A percentile compares a stretch with the other conserved stretches of the same genome.
phyloP scores from a whole-genome alignment of 1,284 basidiomycete species.

The Termitomyces sp. region DNA sequence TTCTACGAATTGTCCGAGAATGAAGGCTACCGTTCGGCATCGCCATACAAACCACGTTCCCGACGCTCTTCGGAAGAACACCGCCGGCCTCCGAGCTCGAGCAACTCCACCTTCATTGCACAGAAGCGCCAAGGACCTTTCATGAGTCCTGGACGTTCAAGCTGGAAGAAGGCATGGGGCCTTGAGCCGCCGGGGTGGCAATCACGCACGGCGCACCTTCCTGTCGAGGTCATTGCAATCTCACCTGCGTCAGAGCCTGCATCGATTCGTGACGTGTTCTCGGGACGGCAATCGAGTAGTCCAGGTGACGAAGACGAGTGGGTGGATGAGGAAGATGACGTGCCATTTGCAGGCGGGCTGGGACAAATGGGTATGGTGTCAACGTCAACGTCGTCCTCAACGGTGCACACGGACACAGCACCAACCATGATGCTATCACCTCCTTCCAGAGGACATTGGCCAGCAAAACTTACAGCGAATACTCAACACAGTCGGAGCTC shows the following conservation, averaged over 20 bases:
- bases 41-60: constrained; percentile 43
- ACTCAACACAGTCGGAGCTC: constrained; percentile 1
- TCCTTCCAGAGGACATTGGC: constrained; percentile 32
- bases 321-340: constrained; percentile 80
- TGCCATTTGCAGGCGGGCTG: constrained; percentile 71
- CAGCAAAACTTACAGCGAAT: constrained; percentile 12
- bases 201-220: constrained; percentile 59
- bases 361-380: constrained; percentile 54
- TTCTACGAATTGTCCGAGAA: constrained; percentile 70
- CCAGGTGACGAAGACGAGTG: constrained; percentile 76
- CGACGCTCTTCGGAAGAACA: constrained; percentile 44
- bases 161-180: constrained; percentile 86
- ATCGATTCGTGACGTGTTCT: constrained; percentile 70
- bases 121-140: constrained; percentile 71
- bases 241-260: constrained; percentile 51
- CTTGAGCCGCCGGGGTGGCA: constrained; percentile 81
- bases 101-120: constrained; percentile 59
- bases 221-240: constrained; percentile 67
- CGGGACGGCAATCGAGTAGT: constrained; percentile 53
- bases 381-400: neutral
- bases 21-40: constrained; percentile 48
- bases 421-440: constrained; percentile 33
- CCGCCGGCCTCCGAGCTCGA: constrained; percentile 29
- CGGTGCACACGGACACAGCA: constrained; percentile 13
- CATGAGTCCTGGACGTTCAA: constrained; percentile 62